These are phyloP conservation scores for Hericium coralloides DNA, from an alignment of 768 basidiomycete species.

Conservation along the genomic window DNA sequence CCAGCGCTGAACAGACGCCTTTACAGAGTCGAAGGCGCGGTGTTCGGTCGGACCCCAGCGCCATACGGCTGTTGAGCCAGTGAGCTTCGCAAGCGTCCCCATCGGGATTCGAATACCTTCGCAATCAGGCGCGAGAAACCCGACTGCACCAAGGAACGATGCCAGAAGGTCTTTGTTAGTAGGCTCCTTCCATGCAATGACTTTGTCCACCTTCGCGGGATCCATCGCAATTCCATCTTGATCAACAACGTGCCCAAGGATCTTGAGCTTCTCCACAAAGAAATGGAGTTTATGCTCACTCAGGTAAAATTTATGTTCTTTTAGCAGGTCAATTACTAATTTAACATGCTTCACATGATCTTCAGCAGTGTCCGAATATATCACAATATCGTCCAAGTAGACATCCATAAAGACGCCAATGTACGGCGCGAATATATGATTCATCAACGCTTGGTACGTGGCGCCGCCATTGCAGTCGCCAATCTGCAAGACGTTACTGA, in stretches of 20 bases:
- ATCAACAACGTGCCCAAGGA: constrained; percentile 32
- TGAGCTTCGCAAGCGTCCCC: background rate
- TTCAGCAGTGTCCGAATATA: constrained; percentile 27
- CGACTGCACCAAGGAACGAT: background rate
- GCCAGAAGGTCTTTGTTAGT: background rate
- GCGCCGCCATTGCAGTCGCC: constrained; percentile 37
- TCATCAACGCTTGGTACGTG: no score
- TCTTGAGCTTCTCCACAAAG: background rate
- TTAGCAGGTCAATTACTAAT: constrained; percentile 22
- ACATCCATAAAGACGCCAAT: constrained; percentile 32
- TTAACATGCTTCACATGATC: constrained; percentile 30
- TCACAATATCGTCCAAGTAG: constrained; percentile 38
- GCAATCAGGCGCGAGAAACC: background rate
- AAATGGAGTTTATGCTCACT: constrained; percentile 20
- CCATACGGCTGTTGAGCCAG: background rate
- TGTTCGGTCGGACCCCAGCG: constrained; percentile 17
- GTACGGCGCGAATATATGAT: constrained; percentile 34
- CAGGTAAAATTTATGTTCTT: constrained; percentile 23
- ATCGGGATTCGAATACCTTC: background rate
- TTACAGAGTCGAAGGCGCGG: constrained; percentile 16
- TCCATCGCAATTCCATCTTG: constrained; percentile 29
- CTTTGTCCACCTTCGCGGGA: constrained; percentile 24
- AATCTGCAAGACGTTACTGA: constrained; percentile 33
- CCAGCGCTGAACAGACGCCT: constrained; percentile 3
- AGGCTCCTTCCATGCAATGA: constrained; percentile 28